Base-by-base conservation (phyloP, 1,284 basidiomycete genomes). In the Coriolopsis trogii region DNA sequence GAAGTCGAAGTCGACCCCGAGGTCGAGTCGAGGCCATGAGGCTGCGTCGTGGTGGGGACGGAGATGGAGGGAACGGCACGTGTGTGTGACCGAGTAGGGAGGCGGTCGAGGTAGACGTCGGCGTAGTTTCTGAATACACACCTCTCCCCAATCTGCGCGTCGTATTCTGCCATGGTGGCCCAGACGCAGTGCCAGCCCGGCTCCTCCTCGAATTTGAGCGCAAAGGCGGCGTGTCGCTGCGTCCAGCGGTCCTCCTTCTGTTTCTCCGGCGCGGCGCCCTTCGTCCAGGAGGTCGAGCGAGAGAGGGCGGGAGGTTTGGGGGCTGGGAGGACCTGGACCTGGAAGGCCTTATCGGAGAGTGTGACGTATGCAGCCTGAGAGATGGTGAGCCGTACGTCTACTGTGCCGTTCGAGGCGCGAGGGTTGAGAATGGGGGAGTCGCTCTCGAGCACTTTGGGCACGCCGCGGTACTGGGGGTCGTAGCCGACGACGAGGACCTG, bases 401-500 rank as follows among this genome's bases (percentile, higher is more conserved):
- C 65, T 48, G 66, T 63, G 34, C 70, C 71, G 16, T 67, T 66
- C 12, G 69, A 25, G 53, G 26, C 28, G 28, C 36, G 51, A 9
- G 75, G 69, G 31, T 72, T 67, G 43, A 81, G 67, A 30, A 80
- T 64, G 3, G 67, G 67, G 16, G 75, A 66, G 62, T 83, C 76
- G 73, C 77, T 81, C 68, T 84, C 83, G 40, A 85, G 73, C 41
- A 71, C 70, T 65, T 83, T 84, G 12, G 82, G 81, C 31, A 85
- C 62, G 42, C 82, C 82, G 33, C 69, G 76, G 60, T 79, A 73
- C 13, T 69, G 56, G 2, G 84, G 82, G 53, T 81, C 71, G 65
- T 86, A 85, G 4, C 82, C 82, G 48, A 85, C 83, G 33, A 86
- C 78, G 15, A 77, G 76, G 41, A 86, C 70, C 65, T 84, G 81